These are phyloP conservation scores for Chlorociboria aeruginascens DNA, from an alignment of 495 filamentous ascomycete species.

Conservation along the genomic window DNA sequence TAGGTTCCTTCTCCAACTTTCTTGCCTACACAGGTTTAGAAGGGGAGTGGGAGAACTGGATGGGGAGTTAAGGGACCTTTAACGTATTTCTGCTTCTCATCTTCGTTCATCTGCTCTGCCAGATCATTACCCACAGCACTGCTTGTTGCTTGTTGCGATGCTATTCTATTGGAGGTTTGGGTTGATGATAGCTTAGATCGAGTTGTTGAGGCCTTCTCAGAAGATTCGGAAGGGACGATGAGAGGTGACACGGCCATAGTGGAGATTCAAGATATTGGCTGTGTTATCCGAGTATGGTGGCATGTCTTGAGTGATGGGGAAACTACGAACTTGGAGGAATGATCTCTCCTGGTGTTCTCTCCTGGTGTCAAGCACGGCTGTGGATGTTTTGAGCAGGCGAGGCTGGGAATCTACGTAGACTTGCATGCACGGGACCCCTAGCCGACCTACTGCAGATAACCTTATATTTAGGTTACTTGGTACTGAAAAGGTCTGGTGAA, in stretches of 20 bases:
- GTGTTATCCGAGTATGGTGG: neutral
- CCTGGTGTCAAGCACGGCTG: too few species aligned
- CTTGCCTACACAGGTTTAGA: conserved; percentile 40
- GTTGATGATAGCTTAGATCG: conserved; percentile 9
- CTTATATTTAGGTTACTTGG: too few species aligned
- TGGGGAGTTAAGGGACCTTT: conserved; percentile 45
- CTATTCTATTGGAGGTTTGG: conserved; percentile 2
- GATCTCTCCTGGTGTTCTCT: too few species aligned
- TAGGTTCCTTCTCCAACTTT: conserved; percentile 96
- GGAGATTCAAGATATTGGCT: neutral
- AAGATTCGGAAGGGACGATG: conserved; percentile 9
- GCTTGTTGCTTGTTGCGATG: conserved; percentile 4
- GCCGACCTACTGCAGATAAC: too few species aligned
- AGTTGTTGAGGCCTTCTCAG: conserved; percentile 1
- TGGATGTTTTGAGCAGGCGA: too few species aligned
- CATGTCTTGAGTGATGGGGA: neutral
- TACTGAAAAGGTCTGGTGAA: too few species aligned
- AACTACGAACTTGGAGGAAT: too few species aligned
- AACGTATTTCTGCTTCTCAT: conserved; percentile 75
- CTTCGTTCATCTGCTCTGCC: conserved; percentile 79
- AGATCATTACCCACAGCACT: conserved; percentile 37
- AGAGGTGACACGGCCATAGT: conserved; percentile 18
- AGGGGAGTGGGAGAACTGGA: neutral
- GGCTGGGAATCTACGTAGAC: too few species aligned
- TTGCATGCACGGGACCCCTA: too few species aligned